These are phyloP conservation scores for Heritiera littoralis DNA, from an alignment of 345 rosid species.

Conservation along the genomic window DNA sequence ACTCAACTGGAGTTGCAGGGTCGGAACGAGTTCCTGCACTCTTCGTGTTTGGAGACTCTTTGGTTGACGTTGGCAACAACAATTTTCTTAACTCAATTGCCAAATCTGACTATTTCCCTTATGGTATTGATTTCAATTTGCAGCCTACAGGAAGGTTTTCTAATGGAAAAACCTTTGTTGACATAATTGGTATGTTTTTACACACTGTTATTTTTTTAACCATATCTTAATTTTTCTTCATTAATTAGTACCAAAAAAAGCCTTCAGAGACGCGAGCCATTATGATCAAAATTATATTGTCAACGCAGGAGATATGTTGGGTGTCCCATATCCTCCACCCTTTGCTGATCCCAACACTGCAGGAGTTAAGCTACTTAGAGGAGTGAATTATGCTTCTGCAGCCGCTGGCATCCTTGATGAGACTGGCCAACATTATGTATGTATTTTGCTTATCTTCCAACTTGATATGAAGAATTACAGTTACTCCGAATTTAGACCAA, in stretches of 20 bases:
- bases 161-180: conserved; percentile 71
- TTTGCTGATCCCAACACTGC: conserved; percentile 64
- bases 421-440: conserved; percentile 74
- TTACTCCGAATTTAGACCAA: too few relatives aligned
- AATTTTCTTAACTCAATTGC: conserved; percentile 66
- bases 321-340: conserved; percentile 59
- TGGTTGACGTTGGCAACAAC: conserved; percentile 82
- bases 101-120: conserved; percentile 70
- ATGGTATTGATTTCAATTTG: conserved; percentile 70
- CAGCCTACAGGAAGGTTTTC: conserved; percentile 79
- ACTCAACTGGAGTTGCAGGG: conserved; percentile 31
- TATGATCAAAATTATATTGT: background rate
- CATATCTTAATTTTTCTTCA: too few relatives aligned
- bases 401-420: conserved; percentile 91
- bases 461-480: too few relatives aligned
- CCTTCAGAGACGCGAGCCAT: too few relatives aligned
- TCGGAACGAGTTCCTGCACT: conserved; percentile 58
- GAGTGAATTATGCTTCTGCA: conserved; percentile 86
- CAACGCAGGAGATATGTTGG: conserved; percentile 57
- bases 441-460: background rate
- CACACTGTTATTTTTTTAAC: too few relatives aligned
- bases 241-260: too few relatives aligned
- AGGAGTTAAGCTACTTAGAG: conserved; percentile 60
- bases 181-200: conserved; percentile 53
- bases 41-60: conserved; percentile 89